Evolutionary conservation across 768 basidiomycete genomes (phyloP).

Genomic region (Collybia mongolica): DNA sequence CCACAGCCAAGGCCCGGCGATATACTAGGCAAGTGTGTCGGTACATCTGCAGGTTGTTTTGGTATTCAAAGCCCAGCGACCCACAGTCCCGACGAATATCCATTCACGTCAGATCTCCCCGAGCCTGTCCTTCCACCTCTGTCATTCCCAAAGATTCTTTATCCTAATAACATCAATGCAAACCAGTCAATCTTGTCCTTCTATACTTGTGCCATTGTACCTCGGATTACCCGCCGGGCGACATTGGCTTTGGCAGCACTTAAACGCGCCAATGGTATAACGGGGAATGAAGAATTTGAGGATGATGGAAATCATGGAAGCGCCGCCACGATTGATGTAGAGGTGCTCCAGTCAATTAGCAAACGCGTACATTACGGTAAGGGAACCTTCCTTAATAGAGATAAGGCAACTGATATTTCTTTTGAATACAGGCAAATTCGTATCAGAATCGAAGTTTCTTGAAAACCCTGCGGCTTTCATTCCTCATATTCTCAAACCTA

Average conservation of each 20-base stretch:
- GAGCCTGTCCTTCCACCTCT: slow-evolving; percentile 75
- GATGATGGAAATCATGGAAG: slow-evolving; percentile 99
- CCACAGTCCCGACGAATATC: slow-evolving; percentile 93
- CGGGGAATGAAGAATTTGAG: slow-evolving; percentile 67
- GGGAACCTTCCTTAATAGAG: not conserved
- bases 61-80: not conserved
- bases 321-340: slow-evolving; percentile 91
- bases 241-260: slow-evolving; percentile 63
- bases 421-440: slow-evolving; percentile 84
- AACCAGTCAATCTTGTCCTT: slow-evolving; percentile 87
- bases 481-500: slow-evolving; percentile 83
- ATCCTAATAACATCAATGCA: slow-evolving; percentile 79
- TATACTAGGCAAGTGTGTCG: slow-evolving; percentile 74
- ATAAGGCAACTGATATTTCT: not conserved
- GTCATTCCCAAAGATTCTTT: slow-evolving; percentile 72
- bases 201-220: slow-evolving; percentile 86
- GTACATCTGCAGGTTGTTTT: no score
- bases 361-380: slow-evolving; percentile 97
- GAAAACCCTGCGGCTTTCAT: slow-evolving; percentile 84
- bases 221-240: slow-evolving; percentile 78
- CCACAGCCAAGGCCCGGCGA: slow-evolving; percentile 85
- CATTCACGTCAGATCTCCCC: slow-evolving; percentile 85
- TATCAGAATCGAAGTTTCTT: slow-evolving; percentile 96
- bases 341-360: slow-evolving; percentile 96
- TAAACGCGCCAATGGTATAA: slow-evolving; percentile 67